Evolutionary conservation across 495 filamentous ascomycete species (phyloP), one percentile per base, ranked within the genome.

Genomic region (Parathielavia appendiculata): DNA sequence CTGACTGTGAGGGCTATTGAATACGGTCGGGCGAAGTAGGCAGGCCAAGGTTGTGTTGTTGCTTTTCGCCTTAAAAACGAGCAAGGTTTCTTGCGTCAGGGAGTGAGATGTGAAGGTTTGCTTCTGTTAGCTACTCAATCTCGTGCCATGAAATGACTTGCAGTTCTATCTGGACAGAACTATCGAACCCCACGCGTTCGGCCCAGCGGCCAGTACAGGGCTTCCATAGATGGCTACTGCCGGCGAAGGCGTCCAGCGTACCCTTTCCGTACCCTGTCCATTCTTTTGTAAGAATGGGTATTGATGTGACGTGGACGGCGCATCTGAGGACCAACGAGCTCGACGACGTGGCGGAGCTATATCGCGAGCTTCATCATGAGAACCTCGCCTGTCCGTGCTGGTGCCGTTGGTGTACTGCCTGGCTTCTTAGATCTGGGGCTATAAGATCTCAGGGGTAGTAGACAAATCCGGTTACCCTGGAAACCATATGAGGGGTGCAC

Each of bases 401-500:
- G 4, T 38, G 35, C 35, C 35, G 35, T 38, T 38, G 35, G 35
- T 38, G 35, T 38, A 38, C 35, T 38, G 35, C 35, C 35, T 38
- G 35, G 2, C 4, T 38, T 38, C 35, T 38, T 38, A 5, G 35
- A 38, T 38, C 35, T 38, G 20, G 43, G 7, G 43, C 20, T 19
- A 23, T 20, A 46, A 46, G 43, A 46, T 46, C 43, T 46, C 43
- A 46, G 43, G 43, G 43, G 43, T 46, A 46, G 43, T 46, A 46
- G 23, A 23, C 43, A 46, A 46, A 22, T 22, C 12, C 3, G 17
- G 43, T 46, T 46, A 46, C 43, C 43, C 23, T 3, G 43, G 43
- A 22, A 46, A 46, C 20, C 9, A 19, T 46, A 10, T 2, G 20
- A 46, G 43, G 19, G 10, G 43, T 46, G 43, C 43, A 46, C 43